Base-by-base conservation (phyloP, 768 basidiomycete species). In the Termitomyces sp. region DNA sequence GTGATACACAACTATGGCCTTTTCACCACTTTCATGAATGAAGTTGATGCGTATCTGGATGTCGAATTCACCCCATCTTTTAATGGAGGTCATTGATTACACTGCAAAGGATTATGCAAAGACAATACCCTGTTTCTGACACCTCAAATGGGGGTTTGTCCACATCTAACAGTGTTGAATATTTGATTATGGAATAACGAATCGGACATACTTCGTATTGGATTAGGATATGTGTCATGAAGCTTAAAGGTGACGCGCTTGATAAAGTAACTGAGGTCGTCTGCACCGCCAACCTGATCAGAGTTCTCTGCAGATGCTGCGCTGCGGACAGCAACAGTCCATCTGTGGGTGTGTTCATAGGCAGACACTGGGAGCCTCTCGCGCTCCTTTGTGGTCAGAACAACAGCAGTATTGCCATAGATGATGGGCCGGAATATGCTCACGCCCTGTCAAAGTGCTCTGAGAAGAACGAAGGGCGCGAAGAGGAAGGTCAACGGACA, bases 11-110 rank as follows among this genome's bases (percentile, higher is more conserved):
- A 82, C 81, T 62, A 98, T 77, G 18, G 92, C 83, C 68, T 98
- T 98, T 70, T 98, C 97, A 50, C 86, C 88, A 4, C 94, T 85
- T 72, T 99, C 97, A 53, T 82, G 72, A 33, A 94, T 79, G 73
- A 98, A 98, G 50, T 87, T 88, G 54, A 99, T 87, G 52, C 90
- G 84, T 61, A 99, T 95, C 66, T 88, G 85, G 61, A 98, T 89
- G 67, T 97, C 94, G 73, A 99, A 99, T 76, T 99, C 97, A 63
- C 97, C 97, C 97, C 97, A 99, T 49, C 90, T 92, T 51, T 41
- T 12, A 1, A 20, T 12, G 22, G 42, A 41, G 1, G 56, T 36
- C 46, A 22, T 42, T 36, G 33, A 37, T 37, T 34, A 24, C 3
- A 13, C 15, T 8, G 8, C 34, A 44, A 33, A 56, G 3, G 34